Conservation (phyloP, 2,329 filamentous ascomycete species). For the Coniochaeta ligniaria region DNA sequence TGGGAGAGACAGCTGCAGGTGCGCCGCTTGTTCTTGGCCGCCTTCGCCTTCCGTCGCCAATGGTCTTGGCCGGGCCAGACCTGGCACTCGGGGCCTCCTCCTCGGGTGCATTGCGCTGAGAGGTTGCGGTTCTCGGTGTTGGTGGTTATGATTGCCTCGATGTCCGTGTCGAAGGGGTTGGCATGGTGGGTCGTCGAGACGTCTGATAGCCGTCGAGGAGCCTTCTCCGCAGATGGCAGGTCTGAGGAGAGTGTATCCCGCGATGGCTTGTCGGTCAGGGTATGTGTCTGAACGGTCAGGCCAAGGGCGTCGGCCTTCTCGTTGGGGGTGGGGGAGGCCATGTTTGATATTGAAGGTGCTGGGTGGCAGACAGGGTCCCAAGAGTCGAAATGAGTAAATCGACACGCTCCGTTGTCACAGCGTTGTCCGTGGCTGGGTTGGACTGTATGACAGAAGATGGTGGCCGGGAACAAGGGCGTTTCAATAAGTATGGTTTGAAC, state of each 20-base stretch:
- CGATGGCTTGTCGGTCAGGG: conserved; percentile 15
- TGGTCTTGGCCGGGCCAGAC: conserved; percentile 55
- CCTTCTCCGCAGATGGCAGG: conserved; percentile 12
- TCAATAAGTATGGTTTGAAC: neutral
- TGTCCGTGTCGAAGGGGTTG: conserved; percentile 51
- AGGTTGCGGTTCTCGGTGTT: conserved; percentile 23
- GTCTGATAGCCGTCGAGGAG: conserved; percentile 17
- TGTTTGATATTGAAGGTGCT: conserved; percentile 1
- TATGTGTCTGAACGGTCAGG: conserved; percentile 11
- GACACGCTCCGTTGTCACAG: neutral
- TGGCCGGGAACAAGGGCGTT: neutral
- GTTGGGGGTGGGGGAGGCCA: conserved; percentile 11
- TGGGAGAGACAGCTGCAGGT: conserved; percentile 46
- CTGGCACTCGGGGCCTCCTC: conserved; percentile 39
- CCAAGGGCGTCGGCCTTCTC: conserved; percentile 10
- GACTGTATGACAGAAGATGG: neutral
- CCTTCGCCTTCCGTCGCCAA: conserved; percentile 53
- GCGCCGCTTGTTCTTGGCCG: conserved; percentile 42
- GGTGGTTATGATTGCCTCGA: conserved; percentile 43
- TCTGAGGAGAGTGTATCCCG: conserved; percentile 16
- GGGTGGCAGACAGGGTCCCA: neutral
- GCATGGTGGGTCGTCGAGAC: conserved; percentile 31
- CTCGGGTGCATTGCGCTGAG: conserved; percentile 21
- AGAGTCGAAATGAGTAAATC: neutral
- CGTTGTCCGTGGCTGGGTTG: too few relatives aligned